Conservation (phyloP, 2,329 filamentous ascomycete genomes). For the Xylariaceae sp. region DNA sequence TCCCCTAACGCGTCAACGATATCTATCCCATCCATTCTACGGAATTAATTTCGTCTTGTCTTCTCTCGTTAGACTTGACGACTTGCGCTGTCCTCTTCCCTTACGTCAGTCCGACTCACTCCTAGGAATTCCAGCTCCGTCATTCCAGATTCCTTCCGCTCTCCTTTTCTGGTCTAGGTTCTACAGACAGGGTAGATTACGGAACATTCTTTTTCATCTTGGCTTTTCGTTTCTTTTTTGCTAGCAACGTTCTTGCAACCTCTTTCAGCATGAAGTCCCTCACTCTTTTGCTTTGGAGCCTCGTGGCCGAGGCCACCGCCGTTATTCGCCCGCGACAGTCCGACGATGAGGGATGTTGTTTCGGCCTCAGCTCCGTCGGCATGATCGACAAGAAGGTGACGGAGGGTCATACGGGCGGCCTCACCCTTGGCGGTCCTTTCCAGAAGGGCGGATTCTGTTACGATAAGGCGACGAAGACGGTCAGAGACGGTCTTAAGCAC, state of each 20-base stretch:
- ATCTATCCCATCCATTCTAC: slow-evolving; percentile 3
- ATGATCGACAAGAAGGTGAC: slow-evolving; percentile 23
- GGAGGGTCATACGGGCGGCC: slow-evolving; percentile 25
- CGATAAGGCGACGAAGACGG: slow-evolving; percentile 22
- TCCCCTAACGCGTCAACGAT: slow-evolving; percentile 2
- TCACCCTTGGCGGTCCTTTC: slow-evolving; percentile 26
- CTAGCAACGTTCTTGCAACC: background rate
- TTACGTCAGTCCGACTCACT: slow-evolving; percentile 17
- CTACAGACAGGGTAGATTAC: slow-evolving; percentile 1
- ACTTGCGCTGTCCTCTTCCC: slow-evolving; percentile 4
- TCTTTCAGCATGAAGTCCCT: slow-evolving; percentile 21
- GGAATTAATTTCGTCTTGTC: background rate
- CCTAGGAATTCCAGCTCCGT: slow-evolving; percentile 8
- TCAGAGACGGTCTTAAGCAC: slow-evolving; percentile 25
- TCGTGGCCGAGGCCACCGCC: slow-evolving; percentile 11
- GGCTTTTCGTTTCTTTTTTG: background rate
- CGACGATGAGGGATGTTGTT: slow-evolving; percentile 23
- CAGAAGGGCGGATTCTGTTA: slow-evolving; percentile 29
- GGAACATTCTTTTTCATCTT: slow-evolving; percentile 6
- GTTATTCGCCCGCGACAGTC: slow-evolving; percentile 18
- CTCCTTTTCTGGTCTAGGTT: background rate
- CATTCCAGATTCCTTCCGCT: background rate
- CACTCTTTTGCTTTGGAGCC: slow-evolving; percentile 16
- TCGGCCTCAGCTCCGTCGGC: slow-evolving; percentile 27
- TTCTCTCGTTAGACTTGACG: background rate